These are phyloP conservation scores for Sporothrix curviconia DNA, from an alignment of 2,329 filamentous ascomycete species.

Conservation along the genomic window DNA sequence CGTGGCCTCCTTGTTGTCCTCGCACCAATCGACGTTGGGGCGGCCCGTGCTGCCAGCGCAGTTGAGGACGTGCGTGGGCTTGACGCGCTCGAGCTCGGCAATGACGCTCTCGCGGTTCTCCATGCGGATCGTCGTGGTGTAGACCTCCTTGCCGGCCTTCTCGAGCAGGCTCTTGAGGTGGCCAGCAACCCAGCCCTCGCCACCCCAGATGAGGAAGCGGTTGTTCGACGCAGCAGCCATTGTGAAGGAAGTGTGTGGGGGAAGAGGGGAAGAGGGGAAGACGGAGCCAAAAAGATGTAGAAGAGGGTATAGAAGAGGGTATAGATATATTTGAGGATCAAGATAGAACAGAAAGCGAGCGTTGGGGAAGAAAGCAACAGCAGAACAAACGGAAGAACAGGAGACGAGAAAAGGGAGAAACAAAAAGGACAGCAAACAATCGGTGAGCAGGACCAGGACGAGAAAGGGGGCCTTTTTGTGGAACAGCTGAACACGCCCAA, in stretches of 20 bases:
- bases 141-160: slow-evolving; percentile 53
- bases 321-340: background rate
- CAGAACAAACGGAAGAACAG: background rate
- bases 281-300: background rate
- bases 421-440: slow-evolving; percentile 12
- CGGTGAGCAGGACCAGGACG: slow-evolving; percentile 15
- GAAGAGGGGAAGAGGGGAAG: background rate
- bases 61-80: slow-evolving; percentile 61
- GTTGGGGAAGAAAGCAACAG: background rate
- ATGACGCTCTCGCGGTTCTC: slow-evolving; percentile 53
- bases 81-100: slow-evolving; percentile 49
- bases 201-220: slow-evolving; percentile 59
- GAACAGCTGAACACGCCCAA: slow-evolving; percentile 1
- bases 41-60: slow-evolving; percentile 59
- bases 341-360: background rate
- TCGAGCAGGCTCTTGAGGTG: slow-evolving; percentile 54
- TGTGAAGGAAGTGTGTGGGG: background rate
- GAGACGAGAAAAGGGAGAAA: background rate
- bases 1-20: slow-evolving; percentile 61
- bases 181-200: slow-evolving; percentile 55
- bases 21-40: slow-evolving; percentile 66
- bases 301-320: background rate
- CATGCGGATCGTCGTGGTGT: slow-evolving; percentile 57
- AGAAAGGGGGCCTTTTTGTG: slow-evolving; percentile 13
- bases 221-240: slow-evolving; percentile 25